Evolutionary conservation across 2,329 filamentous ascomycete species (phyloP).

Genomic region (Lomentospora prolificans): DNA sequence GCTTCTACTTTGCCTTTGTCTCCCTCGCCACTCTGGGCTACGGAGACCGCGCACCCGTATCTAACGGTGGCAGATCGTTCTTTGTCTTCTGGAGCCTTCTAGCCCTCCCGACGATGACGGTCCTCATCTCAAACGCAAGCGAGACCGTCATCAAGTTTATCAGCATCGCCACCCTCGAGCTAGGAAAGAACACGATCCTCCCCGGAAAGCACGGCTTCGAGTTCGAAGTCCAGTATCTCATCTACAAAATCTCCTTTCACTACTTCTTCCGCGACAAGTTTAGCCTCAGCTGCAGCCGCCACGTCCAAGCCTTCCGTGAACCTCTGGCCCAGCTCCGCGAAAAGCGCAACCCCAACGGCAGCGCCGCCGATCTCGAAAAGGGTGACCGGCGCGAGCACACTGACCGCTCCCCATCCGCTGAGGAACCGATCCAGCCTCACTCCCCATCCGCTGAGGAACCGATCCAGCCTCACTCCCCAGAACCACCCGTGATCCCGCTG

Average conservation of each 20-base stretch:
- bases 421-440: no score
- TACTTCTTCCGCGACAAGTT: conserved; percentile 25
- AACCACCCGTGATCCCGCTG: neutral
- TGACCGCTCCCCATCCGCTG: neutral
- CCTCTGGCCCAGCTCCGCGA: neutral
- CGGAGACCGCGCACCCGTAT: conserved; percentile 68
- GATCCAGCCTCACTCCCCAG: no score
- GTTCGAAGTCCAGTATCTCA: conserved; percentile 32
- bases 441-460: neutral
- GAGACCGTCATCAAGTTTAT: conserved; percentile 67
- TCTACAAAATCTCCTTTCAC: conserved; percentile 33
- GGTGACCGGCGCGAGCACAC: neutral
- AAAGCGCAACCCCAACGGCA: neutral
- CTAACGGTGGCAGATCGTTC: conserved; percentile 70
- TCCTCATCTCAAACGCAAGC: conserved; percentile 73
- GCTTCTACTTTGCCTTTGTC: conserved; percentile 79
- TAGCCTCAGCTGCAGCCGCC: neutral
- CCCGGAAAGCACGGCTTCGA: conserved; percentile 43
- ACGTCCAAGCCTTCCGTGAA: neutral
- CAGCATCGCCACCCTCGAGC: conserved; percentile 41
- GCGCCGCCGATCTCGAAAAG: neutral
- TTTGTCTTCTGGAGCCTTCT: conserved; percentile 91
- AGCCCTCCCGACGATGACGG: conserved; percentile 78
- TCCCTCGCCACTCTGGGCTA: conserved; percentile 81
- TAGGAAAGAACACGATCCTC: conserved; percentile 52